A percentile compares a stretch with the other conserved stretches of the same genome.
Evolutionary conservation across 805 yeast species (phyloP).

Genomic region (Schizosaccharomyces japonicus): DNA sequence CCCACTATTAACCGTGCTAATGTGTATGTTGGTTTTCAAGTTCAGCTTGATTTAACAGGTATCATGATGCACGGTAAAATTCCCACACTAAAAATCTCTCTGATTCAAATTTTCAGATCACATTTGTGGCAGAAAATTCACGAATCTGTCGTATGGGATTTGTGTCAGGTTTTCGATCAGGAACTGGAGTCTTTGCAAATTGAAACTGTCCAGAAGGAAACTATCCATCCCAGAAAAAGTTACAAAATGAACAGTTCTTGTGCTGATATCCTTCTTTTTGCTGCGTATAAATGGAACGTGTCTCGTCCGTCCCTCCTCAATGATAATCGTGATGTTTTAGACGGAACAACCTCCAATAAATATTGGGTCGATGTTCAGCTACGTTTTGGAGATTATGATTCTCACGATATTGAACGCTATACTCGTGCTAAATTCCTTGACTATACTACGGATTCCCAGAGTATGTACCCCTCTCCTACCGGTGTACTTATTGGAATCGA

Average conservation of each 20-base stretch:
- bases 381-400: constrained; percentile 90
- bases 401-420: constrained; percentile 86
- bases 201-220: constrained; percentile 67
- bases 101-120: constrained; percentile 88
- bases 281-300: constrained; percentile 62
- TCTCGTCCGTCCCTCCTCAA: constrained; percentile 51
- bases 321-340: constrained; percentile 42
- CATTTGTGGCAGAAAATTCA: constrained; percentile 98
- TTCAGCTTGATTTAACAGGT: constrained; percentile 88
- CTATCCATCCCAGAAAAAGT: constrained; percentile 90
- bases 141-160: constrained; percentile 77
- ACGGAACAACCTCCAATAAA: constrained; percentile 32
- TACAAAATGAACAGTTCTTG: constrained; percentile 90
- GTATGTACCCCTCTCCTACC: constrained; percentile 76
- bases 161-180: constrained; percentile 75
- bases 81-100: constrained; percentile 84
- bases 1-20: constrained; percentile 96
- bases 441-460: constrained; percentile 66
- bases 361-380: constrained; percentile 91
- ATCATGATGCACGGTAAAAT: constrained; percentile 92
- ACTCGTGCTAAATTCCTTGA: constrained; percentile 82
- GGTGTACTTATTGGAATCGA: constrained; percentile 82
- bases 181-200: constrained; percentile 65
- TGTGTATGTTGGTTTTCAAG: constrained; percentile 90
- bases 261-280: constrained; percentile 64